Conservation (phyloP, 352 stramenopile species). For the Phytophthora capsici region DNA sequence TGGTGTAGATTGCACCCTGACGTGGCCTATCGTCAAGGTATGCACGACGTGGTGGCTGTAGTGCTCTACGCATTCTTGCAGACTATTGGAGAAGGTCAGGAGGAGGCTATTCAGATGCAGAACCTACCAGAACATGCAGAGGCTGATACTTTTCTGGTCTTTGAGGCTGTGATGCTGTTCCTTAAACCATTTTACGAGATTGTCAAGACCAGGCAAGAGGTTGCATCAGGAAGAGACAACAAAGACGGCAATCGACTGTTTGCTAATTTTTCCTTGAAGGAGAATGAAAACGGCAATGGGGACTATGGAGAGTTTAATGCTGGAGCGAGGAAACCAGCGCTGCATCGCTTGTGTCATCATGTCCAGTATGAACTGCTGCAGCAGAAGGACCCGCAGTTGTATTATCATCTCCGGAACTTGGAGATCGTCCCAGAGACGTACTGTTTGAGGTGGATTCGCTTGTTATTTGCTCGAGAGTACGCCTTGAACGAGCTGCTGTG, state of each 20-base stretch:
- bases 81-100: slow-evolving; percentile 19
- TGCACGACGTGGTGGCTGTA: slow-evolving; percentile 84
- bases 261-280: slow-evolving; percentile 27
- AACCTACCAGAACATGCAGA: slow-evolving; percentile 54
- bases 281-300: slow-evolving; percentile 29
- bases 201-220: slow-evolving; percentile 43
- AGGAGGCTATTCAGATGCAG: not conserved
- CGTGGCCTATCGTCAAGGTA: slow-evolving; percentile 85
- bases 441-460: slow-evolving; percentile 80
- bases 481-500: slow-evolving; percentile 61
- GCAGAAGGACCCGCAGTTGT: slow-evolving; percentile 82
- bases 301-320: slow-evolving; percentile 32
- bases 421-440: slow-evolving; percentile 85
- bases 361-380: slow-evolving; percentile 81
- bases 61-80: slow-evolving; percentile 74
- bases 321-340: slow-evolving; percentile 37
- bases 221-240: not conserved
- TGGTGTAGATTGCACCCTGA: slow-evolving; percentile 84
- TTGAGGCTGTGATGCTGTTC: slow-evolving; percentile 81
- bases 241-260: slow-evolving; percentile 20
- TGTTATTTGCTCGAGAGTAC: slow-evolving; percentile 83
- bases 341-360: slow-evolving; percentile 74
- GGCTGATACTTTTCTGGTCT: slow-evolving; percentile 74
- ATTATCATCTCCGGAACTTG: slow-evolving; percentile 81
- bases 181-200: slow-evolving; percentile 83